Base-by-base conservation (phyloP, 441 rosid genomes). In the Kokia cookei region DNA sequence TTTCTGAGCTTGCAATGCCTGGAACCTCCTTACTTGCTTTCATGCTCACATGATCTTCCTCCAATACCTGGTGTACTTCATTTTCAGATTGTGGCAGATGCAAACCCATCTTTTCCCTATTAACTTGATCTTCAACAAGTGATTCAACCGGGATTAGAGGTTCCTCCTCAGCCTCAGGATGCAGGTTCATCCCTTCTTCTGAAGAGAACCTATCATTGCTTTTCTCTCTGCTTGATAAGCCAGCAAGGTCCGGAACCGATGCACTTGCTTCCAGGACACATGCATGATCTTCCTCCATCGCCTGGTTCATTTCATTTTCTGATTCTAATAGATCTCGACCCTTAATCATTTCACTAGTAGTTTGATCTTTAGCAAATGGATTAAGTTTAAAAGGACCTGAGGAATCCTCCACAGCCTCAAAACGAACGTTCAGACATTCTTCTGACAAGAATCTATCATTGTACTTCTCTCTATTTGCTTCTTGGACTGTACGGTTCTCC, bases 101-200 rank as follows among this genome's bases (percentile, higher is more conserved):
- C 60, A 8, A 55, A 35, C 85, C 88, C 43, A 67, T 78, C 45
- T 77, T 74, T 71, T 74, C 83, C 75, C 69, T 72, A 72, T 79
- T 76, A 72, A 43, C 55, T 70, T 73, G 87, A 65, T 77, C 66
- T 69, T 75, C 74, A 45, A 26, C 53, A 65, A 12, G 48, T 61
- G 67, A 32, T 71, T 77, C 55, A 76, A 62, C 37, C 78, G 71
- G 59, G 19, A 65, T 75, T 29, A 45, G 76, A 80, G 68, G 72
- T 76, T 82, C 82, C 74, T 72, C 82, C 76, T 63, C 85, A 55
- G 63, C 64, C 19, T 73, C 81, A 5, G n/a, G 71, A 50, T 74
- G 79, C 75, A 75, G 77, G 70, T 76, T 78, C 60, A 74, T 37
- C 57, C 69, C 65, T 79, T 76, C 81, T 76, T 81, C 81, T 78